Base-by-base conservation (phyloP, 106 monocot species). In the Amphibolis antarctica region DNA sequence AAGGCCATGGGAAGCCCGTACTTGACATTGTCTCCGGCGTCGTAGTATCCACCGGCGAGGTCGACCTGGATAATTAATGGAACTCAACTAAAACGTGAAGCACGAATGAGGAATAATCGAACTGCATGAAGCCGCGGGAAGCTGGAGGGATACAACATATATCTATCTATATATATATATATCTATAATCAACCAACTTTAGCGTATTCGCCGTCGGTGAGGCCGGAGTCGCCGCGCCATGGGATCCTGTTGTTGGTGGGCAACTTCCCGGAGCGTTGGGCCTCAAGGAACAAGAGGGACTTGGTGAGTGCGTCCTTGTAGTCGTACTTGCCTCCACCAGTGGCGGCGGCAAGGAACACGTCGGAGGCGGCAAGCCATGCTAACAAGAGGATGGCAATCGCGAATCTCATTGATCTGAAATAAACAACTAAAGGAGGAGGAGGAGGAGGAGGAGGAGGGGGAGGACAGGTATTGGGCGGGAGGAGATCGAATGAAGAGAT, bases 1-100 rank as follows among this genome's bases (percentile, higher is more conserved):
- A 98, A 98, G 19, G 90, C 96, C 96, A 98, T 90, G 0, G 96
- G 90, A 36, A 98, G 57, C 7, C 86, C 96, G 53, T 82, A 98
- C 64, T 98, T 98, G 3, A 87, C 96, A 48, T 96, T 96, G 80
- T 96, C 94, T 36, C 94, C 94, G n/a, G 89, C 94, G 55, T 61
- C 61, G n/a, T 61, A 61, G 61, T 61, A 61, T 44, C 61, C 61
- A n/a, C 61, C 61, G 9, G 42, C 31, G 42, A 61, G 61, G 43
- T 61, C 61, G 14, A 61, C 43, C 61, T 61, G 24, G 0, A 18
- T 19, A 12, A 55, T 55, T 25, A 12, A 55, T n/a, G 20, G 7
- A 23, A 12, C 4, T 0, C 54, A 85, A 85, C 28, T 85, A 18
- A 25, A 21, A 23, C 83, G 56, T 88, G 85, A 3, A 88, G 80